Evolutionary conservation across 176 grass and related monocot species (phyloP).

Genomic region (Eleusine indica): DNA sequence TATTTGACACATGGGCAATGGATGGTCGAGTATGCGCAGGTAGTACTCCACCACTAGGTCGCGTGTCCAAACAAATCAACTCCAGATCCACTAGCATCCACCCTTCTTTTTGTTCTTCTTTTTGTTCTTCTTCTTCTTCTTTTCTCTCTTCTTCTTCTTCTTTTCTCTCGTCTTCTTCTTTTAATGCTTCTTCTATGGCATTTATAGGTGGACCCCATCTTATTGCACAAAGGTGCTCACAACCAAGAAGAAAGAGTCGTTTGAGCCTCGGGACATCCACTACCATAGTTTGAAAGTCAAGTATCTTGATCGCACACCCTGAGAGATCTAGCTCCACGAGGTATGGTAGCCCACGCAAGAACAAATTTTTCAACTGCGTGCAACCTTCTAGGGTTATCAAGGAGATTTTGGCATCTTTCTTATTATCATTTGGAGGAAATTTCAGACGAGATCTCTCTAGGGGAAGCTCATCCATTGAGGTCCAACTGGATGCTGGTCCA

Average conservation of each 20-base stretch:
- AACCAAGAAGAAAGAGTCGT: conserved; percentile 3
- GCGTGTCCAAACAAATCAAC: conserved; percentile 14
- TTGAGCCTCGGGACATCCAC: background rate
- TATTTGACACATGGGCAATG: background rate
- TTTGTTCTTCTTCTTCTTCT: too few relatives aligned
- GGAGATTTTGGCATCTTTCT: background rate
- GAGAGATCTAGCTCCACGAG: conserved; percentile 29
- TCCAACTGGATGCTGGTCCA: background rate
- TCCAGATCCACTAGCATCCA: background rate
- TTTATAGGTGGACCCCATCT: background rate
- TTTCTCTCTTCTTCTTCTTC: too few relatives aligned
- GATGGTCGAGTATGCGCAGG: background rate
- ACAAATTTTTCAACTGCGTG: background rate
- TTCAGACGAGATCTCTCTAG: background rate
- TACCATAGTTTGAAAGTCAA: conserved; percentile 18
- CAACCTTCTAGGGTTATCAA: conserved; percentile 22
- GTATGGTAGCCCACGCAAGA: background rate
- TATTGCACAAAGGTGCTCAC: conserved; percentile 2
- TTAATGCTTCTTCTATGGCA: too few relatives aligned
- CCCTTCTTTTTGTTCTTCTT: rapidly evolving
- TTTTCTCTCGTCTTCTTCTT: too few relatives aligned
- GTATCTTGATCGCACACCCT: conserved; percentile 9
- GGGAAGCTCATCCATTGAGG: background rate
- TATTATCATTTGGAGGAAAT: background rate
- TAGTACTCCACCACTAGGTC: background rate